Conservation (phyloP, 2,329 filamentous ascomycete genomes). For the Exserohilum turcica region DNA sequence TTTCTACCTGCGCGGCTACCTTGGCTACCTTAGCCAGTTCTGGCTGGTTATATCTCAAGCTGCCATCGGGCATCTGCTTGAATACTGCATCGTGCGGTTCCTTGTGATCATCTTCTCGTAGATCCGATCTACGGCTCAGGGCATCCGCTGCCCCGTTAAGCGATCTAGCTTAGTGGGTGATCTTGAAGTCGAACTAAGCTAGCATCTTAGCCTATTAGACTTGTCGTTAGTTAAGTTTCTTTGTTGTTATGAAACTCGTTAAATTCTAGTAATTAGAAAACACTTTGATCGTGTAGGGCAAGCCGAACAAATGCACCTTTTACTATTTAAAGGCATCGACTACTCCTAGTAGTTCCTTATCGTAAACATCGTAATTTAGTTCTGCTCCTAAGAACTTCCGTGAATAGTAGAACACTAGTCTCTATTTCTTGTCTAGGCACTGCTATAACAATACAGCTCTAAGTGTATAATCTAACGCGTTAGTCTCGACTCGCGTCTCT, state of each 20-base stretch:
- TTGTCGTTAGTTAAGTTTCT: conserved; percentile 2
- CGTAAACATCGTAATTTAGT: conserved; percentile 19
- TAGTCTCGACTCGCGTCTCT: not conserved
- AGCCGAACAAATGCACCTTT: too few species aligned
- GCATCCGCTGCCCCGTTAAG: not conserved
- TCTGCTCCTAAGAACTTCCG: conserved; percentile 7
- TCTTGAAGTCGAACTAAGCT: conserved; percentile 7
- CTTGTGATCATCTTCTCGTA: not conserved
- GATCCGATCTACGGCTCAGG: not conserved
- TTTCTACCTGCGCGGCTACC: not conserved
- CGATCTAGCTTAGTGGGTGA: not conserved
- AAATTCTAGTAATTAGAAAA: conserved; percentile 22
- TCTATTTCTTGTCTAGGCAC: conserved; percentile 18
- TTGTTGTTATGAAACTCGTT: conserved; percentile 7
- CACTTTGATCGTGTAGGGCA: not conserved
- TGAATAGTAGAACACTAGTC: conserved; percentile 30
- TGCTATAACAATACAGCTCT: conserved; percentile 2
- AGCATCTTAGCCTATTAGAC: conserved; percentile 2
- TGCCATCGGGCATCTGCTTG: not conserved
- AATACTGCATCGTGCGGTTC: not conserved
- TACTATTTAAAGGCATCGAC: not conserved
- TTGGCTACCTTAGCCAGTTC: not conserved
- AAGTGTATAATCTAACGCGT: not conserved
- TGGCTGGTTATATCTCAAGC: not conserved
- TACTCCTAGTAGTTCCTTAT: conserved; percentile 12